phyloP scores from a whole-genome alignment of 257 asterid genomes.

The Echites panduratus region DNA sequence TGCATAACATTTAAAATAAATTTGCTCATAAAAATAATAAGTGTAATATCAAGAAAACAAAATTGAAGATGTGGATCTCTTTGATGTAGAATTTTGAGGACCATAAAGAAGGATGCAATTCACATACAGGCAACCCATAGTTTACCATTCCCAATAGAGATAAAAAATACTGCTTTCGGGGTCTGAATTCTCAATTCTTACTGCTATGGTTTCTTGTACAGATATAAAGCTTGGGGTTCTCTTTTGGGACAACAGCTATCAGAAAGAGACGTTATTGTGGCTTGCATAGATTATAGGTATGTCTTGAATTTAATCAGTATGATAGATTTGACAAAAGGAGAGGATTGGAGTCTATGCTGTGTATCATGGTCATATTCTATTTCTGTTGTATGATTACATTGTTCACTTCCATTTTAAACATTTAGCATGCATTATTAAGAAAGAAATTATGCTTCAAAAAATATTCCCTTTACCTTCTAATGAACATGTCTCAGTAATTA shows the following conservation, averaged over 20 bases:
- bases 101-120: background rate
- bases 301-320: conserved; percentile 9
- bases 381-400: background rate
- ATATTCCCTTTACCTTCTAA: background rate
- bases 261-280: conserved; percentile 92
- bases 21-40: background rate
- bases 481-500: background rate
- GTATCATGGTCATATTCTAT: background rate
- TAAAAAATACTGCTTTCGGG: background rate
- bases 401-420: background rate
- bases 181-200: conserved; percentile 1
- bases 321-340: background rate
- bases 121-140: background rate
- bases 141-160: background rate
- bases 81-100: background rate
- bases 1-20: background rate
- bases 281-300: conserved; percentile 98
- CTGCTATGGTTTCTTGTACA: conserved; percentile 27
- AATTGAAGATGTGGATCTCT: background rate
- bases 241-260: conserved; percentile 85
- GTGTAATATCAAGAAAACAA: background rate
- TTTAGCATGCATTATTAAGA: background rate
- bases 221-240: conserved; percentile 99
- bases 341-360: background rate
- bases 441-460: background rate